A percentile compares a stretch with the other conserved stretches of the same genome.
Conservation (phyloP, 495 filamentous ascomycete species). For the Chlorociboria aeruginascens region DNA sequence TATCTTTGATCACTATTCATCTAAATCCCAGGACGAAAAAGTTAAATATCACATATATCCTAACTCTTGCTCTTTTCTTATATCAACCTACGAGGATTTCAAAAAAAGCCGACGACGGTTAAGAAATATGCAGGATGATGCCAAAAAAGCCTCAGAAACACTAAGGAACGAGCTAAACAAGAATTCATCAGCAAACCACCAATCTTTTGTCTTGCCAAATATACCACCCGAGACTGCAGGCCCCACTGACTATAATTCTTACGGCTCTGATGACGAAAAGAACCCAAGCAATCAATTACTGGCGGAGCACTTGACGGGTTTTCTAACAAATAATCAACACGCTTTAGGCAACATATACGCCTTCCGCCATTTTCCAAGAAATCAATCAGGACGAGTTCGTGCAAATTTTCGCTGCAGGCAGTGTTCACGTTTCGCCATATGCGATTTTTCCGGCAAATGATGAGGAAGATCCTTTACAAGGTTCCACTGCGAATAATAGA, state of each 20-base stretch:
- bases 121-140: conserved; percentile 7
- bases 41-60: conserved; percentile 10
- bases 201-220: too few relatives aligned
- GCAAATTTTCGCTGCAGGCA: too few relatives aligned
- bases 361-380: too few relatives aligned
- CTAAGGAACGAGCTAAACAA: not conserved
- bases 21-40: conserved; percentile 1
- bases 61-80: conserved; percentile 2
- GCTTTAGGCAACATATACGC: too few relatives aligned
- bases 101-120: conserved; percentile 5
- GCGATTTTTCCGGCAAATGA: too few relatives aligned
- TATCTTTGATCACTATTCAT: conserved; percentile 7
- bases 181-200: not conserved
- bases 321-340: too few relatives aligned
- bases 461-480: too few relatives aligned
- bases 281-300: conserved; percentile 2
- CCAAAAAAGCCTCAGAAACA: not conserved
- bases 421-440: too few relatives aligned
- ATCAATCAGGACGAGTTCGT: too few relatives aligned
- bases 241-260: not conserved
- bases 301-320: too few relatives aligned
- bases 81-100: conserved; percentile 5
- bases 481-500: too few relatives aligned
- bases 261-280: not conserved
- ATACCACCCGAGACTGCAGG: too few relatives aligned